Evolutionary conservation across 169 alveolate species (phyloP), one percentile per base, ranked within the genome.

Genomic region (Babesia caballi): DNA sequence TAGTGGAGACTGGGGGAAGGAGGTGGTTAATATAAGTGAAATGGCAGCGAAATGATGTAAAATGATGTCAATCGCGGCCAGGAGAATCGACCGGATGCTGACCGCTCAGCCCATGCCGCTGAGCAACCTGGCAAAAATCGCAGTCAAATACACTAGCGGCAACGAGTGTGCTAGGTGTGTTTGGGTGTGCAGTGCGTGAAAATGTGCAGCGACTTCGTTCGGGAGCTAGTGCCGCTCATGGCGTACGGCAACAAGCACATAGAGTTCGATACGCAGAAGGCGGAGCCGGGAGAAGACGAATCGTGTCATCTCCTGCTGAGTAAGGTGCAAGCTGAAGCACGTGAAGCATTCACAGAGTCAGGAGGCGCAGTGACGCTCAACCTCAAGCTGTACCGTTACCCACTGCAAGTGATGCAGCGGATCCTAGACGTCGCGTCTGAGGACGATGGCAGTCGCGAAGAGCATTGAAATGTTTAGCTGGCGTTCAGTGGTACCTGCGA

Each of bases 371-470:
- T 50, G 40, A 25, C 51, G 11, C 41, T 73, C 25, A 73, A 73
- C 59, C 51, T 73, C 49, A 73, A 59, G 44, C 66, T 73, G 0
- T 73, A 73, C 46, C 38, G 53, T 9, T 73, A 61, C 41, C 84
- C 84, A n/a, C 73, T 52, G 66, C 84, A 73, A 30, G 33, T 73
- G 21, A 4, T 73, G 67, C 84, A 73, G 42, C 54, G 84, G n/a
- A 61, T 73, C 25, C 11, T 60, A 11, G 63, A 61, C 35, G 21
- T 73, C 1, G 65, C 67, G 32, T 15, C 14, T 12, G 2, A 54
- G 27, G 53, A 21, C 32, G 36, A 27, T 33, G 3, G 4, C 33
- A 67, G 23, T 17, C 7, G 14, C 14, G 7, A 38, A 38, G n/a
- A 6, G 23, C 8, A 32, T 25, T 8, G 27, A 1, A 11, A 53